These are phyloP conservation scores for Colletotrichum sp. DNA, from an alignment of 2,329 filamentous ascomycete genomes.

Conservation along the genomic window DNA sequence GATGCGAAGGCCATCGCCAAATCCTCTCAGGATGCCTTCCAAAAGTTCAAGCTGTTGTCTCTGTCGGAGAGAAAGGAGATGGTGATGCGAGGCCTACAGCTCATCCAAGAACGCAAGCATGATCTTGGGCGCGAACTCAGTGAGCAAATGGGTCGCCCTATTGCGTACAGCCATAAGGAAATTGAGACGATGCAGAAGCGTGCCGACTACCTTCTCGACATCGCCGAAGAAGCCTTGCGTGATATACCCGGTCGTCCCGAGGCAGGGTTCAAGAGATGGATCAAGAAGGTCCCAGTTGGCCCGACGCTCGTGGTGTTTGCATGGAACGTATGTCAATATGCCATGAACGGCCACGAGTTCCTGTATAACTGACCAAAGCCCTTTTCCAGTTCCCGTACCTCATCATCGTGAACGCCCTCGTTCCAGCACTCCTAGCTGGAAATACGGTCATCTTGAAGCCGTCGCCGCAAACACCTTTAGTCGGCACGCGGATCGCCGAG, in stretches of 20 bases:
- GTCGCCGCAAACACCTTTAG: constrained; percentile 66
- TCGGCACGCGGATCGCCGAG: constrained; percentile 67
- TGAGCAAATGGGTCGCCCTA: constrained; percentile 76
- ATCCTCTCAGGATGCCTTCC: constrained; percentile 65
- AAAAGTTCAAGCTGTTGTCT: constrained; percentile 60
- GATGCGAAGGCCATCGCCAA: constrained; percentile 48
- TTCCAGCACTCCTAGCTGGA: constrained; percentile 58
- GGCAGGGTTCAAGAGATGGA: constrained; percentile 70
- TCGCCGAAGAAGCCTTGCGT: constrained; percentile 63
- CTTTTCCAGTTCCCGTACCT: constrained; percentile 50
- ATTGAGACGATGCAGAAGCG: constrained; percentile 69
- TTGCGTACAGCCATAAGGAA: constrained; percentile 70
- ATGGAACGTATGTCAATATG: constrained; percentile 62
- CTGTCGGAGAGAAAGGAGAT: constrained; percentile 37
- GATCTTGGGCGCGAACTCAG: constrained; percentile 69
- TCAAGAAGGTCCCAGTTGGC: constrained; percentile 70
- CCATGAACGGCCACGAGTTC: too few species aligned
- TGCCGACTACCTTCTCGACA: constrained; percentile 69
- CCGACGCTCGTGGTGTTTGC: constrained; percentile 72
- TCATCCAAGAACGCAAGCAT: constrained; percentile 51
- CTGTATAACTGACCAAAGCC: too few species aligned
- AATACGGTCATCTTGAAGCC: constrained; percentile 75
- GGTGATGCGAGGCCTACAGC: constrained; percentile 64
- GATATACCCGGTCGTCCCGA: constrained; percentile 69
- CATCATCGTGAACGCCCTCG: constrained; percentile 73